Base-by-base conservation (phyloP, 1,139 yeast genomes). In the Geotrichum candidum region DNA sequence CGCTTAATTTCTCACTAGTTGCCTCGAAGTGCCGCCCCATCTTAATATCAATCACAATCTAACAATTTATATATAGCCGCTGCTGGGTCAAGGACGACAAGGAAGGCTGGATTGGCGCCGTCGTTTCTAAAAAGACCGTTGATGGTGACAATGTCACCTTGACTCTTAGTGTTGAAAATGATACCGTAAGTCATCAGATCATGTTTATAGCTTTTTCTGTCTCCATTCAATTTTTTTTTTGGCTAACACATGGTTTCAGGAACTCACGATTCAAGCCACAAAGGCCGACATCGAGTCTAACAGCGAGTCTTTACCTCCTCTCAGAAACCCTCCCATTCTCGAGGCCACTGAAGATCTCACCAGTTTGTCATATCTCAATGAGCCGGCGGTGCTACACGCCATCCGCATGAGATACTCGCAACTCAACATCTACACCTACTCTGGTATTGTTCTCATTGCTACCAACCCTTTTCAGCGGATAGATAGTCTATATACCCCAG, bases 311-410 rank as follows among this genome's bases (percentile, higher is more conserved):
- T 72, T 77, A 23, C 97, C 97, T 9, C 86, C 94, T 29, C 82
- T 94, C 70, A 83, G 99, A 74, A 94, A 94, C 74, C 98, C 98
- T 54, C 96, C 96, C 1, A 87, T 89, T 64, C 81, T 92, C 67
- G 99, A 92, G 75, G 89, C 96, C 1, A 92, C 96, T 18, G 97
- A 94, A 72, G 99, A 94, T 77, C 82, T 94, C 72, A 94, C 98
- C 0, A 86, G 92, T 63, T 81, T 94, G 66, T 90, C 97, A 0
- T 92, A 94, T 72, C 80, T 94, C 70, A 94, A 95, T 74, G 99
- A 95, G 74, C 99, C 99, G 0, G 73, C 76, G n/a, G 97, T 95
- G 56, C 81, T 95, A 68, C 96, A 92, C 71, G 97, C 99, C 18
- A 92, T 94, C 74, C 88, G 86, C 70, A 84, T 90, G 69, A 85